Percentiles rank a stretch among this genome's conserved stretches.
phyloP scores from a whole-genome alignment of 140 eudicot genomes.

The Flaveria floridana region DNA sequence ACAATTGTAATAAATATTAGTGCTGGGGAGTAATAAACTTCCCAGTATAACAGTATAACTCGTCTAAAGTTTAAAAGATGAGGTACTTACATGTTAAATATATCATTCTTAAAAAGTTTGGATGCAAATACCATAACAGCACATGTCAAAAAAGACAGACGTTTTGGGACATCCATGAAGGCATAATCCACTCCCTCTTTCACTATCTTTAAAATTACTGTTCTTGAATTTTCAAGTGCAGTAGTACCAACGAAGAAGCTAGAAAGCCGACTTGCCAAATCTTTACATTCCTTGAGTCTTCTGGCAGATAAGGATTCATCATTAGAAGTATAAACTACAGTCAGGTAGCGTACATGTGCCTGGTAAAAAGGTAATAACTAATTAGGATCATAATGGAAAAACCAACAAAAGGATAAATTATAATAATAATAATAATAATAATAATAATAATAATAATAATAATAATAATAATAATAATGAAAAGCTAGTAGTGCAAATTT shows the following conservation, averaged over 20 bases:
- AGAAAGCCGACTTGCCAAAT: slow-evolving; percentile 68
- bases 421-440: not conserved
- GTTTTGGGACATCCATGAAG: slow-evolving; percentile 59
- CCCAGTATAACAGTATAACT: not conserved
- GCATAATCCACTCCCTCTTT: slow-evolving; percentile 70
- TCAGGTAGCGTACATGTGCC: slow-evolving; percentile 73
- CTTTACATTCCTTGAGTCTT: slow-evolving; percentile 74
- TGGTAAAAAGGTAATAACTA: slow-evolving; percentile 29
- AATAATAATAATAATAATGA: no score
- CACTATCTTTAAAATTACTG: slow-evolving; percentile 65
- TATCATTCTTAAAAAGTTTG: slow-evolving; percentile 66
- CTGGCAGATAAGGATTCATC: slow-evolving; percentile 46
- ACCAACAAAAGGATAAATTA: not conserved
- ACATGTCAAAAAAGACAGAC: slow-evolving; percentile 67
- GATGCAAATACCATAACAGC: slow-evolving; percentile 66
- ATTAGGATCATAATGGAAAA: slow-evolving; percentile 3
- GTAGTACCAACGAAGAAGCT: slow-evolving; percentile 62
- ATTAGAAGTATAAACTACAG: slow-evolving; percentile 34
- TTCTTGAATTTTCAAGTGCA: slow-evolving; percentile 60
- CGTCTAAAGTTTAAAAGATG: not conserved
- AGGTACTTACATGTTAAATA: slow-evolving; percentile 59
- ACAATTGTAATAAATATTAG: slow-evolving; percentile 17
- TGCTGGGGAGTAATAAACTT: not conserved
- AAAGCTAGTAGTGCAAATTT: not conserved
- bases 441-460: not conserved